phyloP scores from a whole-genome alignment of 2,329 filamentous ascomycete species.

The Anisogramma anomala region DNA sequence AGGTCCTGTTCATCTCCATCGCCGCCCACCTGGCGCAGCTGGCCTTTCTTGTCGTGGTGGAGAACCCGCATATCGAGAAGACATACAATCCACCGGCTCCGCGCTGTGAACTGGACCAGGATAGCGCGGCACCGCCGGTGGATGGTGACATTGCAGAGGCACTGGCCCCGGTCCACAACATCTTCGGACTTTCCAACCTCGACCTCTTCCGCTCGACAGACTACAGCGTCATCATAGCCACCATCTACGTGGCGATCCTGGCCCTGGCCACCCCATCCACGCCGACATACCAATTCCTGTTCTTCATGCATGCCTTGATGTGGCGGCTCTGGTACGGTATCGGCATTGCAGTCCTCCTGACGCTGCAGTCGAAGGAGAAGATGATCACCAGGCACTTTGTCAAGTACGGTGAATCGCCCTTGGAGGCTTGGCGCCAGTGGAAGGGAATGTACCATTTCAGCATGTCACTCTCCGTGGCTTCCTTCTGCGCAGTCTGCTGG shows the following conservation, averaged over 20 bases:
- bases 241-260: slow-evolving; percentile 62
- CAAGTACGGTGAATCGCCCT: slow-evolving; percentile 83
- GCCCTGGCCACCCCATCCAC: slow-evolving; percentile 70
- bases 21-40: slow-evolving; percentile 90
- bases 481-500: slow-evolving; percentile 84
- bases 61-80: slow-evolving; percentile 97
- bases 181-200: slow-evolving; percentile 72
- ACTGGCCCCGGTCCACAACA: slow-evolving; percentile 64
- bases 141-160: slow-evolving; percentile 14
- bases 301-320: slow-evolving; percentile 65
- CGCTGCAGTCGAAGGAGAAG: slow-evolving; percentile 78
- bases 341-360: slow-evolving; percentile 75
- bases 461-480: slow-evolving; percentile 79
- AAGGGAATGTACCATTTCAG: slow-evolving; percentile 91
- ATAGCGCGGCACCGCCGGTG: slow-evolving; percentile 19
- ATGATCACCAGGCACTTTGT: slow-evolving; percentile 95
- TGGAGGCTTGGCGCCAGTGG: slow-evolving; percentile 96
- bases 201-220: slow-evolving; percentile 85
- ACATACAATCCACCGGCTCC: slow-evolving; percentile 87
- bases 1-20: slow-evolving; percentile 93
- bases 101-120: slow-evolving; percentile 26
- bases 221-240: slow-evolving; percentile 64
- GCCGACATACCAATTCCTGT: slow-evolving; percentile 60
- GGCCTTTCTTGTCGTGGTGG: slow-evolving; percentile 78
- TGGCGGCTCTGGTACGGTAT: slow-evolving; percentile 91